phyloP scores from a whole-genome alignment of 768 basidiomycete species.

The Rhodotorula sphaerocarpa region DNA sequence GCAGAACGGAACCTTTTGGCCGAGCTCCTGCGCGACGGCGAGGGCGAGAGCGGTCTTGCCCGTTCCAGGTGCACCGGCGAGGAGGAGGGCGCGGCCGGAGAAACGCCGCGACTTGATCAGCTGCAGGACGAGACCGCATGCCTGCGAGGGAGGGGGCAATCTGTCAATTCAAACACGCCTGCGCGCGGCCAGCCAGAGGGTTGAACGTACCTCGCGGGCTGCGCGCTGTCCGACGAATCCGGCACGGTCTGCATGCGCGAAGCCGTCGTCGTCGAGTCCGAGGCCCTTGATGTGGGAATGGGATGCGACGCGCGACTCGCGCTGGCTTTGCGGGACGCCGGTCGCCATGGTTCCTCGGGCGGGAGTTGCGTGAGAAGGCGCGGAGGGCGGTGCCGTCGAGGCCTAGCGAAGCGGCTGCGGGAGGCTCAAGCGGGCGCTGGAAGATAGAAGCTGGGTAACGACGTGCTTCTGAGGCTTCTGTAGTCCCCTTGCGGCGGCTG shows the following conservation, averaged over 20 bases:
- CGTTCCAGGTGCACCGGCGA: slow-evolving; percentile 93
- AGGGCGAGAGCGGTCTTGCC: slow-evolving; percentile 95
- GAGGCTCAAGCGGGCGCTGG: too few species aligned
- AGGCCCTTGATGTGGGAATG: slow-evolving; percentile 97
- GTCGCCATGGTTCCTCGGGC: slow-evolving; percentile 4
- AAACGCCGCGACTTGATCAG: slow-evolving; percentile 86
- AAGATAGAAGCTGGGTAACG: too few species aligned
- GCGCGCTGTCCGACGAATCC: slow-evolving; percentile 86
- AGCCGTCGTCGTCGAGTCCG: slow-evolving; percentile 75
- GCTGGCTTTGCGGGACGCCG: slow-evolving; percentile 9
- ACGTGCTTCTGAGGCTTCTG: too few species aligned
- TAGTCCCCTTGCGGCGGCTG: too few species aligned
- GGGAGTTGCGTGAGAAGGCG: neutral
- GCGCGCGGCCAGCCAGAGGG: too few species aligned
- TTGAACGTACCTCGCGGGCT: slow-evolving; percentile 69
- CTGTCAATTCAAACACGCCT: too few species aligned
- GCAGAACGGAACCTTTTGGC: slow-evolving; percentile 90
- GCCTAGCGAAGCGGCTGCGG: too few species aligned
- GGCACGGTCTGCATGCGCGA: slow-evolving; percentile 60
- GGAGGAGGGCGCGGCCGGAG: slow-evolving; percentile 80
- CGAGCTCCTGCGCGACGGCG: slow-evolving; percentile 91
- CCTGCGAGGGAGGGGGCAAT: slow-evolving; percentile 50
- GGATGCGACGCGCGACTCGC: slow-evolving; percentile 52
- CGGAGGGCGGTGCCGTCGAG: neutral
- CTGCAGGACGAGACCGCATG: slow-evolving; percentile 81